Base-by-base conservation (phyloP, 371 early-diverging fungal species). In the Lichtheimia ornata region DNA sequence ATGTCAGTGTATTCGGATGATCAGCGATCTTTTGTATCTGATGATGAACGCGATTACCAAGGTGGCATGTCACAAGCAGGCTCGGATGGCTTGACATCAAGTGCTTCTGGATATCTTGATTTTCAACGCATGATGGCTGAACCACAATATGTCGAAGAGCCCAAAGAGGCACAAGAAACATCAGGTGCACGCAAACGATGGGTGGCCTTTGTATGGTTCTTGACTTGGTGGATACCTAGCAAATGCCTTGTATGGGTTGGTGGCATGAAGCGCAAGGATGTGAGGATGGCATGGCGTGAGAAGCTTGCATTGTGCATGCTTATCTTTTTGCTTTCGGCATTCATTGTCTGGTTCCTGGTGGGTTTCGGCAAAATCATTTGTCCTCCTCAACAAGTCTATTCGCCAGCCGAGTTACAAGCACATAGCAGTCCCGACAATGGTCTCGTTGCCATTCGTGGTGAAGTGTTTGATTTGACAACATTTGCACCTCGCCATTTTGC, bases 211-310 rank as follows among this genome's bases (percentile, higher is more conserved):
- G 92, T 93, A 0, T 94, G 91, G 91, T 62, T 77, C 25, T 67
- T 92, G 53, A 97, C 97, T 1, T 94, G 90, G 88, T 95, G 93
- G 90, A 80, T 94, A 11, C 94, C 94, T 9, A 75, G 79, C 52
- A 80, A 74, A 14, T 83, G 80, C 58, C 65, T 95, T 61, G 58
- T 65, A 14, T 72, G 74, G 65, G 82, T 88, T 63, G 92, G 91
- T 53, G 74, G 84, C 25, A 93, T 94, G 87, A 84, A 84, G 61
- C 87, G 86, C 20, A 76, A 73, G 40, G 96, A 97, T 73, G 84
- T 93, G 47, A 89, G 88, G 25, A 83, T 94, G 71, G 96, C 97
- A 2, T 97, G 97, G 97, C 86, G 97, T 53, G 97, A 97, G 73
- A 96, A 97, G 80, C 81, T 97, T 4, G 86, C 96, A 0, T 82